Evolutionary conservation across 257 asterid genomes (phyloP).

Genomic region (Apocynum venetum): DNA sequence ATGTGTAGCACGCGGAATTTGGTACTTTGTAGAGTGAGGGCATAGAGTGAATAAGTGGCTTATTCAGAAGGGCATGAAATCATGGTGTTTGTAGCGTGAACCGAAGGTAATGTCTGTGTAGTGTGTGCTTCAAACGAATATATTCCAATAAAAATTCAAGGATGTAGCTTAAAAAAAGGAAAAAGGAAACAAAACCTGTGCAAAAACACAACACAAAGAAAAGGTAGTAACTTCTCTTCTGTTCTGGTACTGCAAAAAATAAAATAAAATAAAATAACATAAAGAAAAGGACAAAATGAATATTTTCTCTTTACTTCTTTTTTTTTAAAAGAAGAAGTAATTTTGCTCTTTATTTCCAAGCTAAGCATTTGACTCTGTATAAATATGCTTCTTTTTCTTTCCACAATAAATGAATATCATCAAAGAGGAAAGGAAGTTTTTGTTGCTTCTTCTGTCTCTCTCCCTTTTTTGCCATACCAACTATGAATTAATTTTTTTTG

Average conservation of each 20-base stretch:
- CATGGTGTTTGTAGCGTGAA: slow-evolving; percentile 37
- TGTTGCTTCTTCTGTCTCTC: neutral
- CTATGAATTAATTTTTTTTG: slow-evolving; percentile 10
- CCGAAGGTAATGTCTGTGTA: slow-evolving; percentile 20
- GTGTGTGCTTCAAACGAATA: slow-evolving; percentile 26
- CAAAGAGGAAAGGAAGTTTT: neutral
- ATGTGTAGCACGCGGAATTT: slow-evolving; percentile 15
- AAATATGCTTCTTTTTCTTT: slow-evolving; percentile 11
- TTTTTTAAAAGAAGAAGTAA: too few species aligned
- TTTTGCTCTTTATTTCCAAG: neutral
- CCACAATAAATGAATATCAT: slow-evolving; percentile 11
- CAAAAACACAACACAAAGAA: too few species aligned
- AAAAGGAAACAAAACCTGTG: neutral
- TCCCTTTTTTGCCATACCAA: neutral
- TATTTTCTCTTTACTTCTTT: too few species aligned
- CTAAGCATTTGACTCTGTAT: slow-evolving; percentile 9
- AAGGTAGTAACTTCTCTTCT: too few species aligned
- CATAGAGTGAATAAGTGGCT: slow-evolving; percentile 19
- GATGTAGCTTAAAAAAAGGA: slow-evolving; percentile 12
- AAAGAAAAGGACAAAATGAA: too few species aligned
- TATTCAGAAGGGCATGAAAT: slow-evolving; percentile 27
- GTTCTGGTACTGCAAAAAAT: too few species aligned
- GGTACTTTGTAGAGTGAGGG: slow-evolving; percentile 14
- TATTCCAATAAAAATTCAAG: slow-evolving; percentile 4
- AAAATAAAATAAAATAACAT: too few species aligned